Conservation (phyloP, 192 early-diverging fungal genomes). For the Rhizophagus prolifer region DNA sequence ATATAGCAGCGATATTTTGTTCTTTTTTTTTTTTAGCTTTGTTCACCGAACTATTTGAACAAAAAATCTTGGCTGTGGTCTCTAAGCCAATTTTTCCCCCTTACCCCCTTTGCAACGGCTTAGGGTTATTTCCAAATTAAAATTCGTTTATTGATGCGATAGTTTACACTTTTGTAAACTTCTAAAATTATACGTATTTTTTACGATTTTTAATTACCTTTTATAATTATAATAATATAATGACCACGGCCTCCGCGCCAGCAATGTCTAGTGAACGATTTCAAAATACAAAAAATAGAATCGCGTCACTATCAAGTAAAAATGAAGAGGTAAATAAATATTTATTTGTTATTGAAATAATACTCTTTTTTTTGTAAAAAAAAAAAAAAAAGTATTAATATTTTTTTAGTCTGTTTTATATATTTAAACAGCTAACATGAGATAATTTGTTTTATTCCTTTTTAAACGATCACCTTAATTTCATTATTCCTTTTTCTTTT, state of each 20-base stretch:
- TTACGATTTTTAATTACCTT: neutral
- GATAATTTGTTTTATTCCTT: neutral
- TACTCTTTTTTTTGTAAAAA: neutral
- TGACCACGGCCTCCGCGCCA: slow-evolving; percentile 26
- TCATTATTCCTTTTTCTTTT: neutral
- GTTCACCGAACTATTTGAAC: neutral
- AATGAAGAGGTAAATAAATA: slow-evolving; percentile 22
- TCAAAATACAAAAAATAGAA: slow-evolving; percentile 20
- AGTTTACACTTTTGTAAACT: neutral
- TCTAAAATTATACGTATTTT: neutral
- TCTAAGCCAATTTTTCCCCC: neutral
- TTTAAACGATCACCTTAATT: neutral
- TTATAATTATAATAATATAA: slow-evolving; percentile 11
- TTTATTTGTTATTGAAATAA: neutral
- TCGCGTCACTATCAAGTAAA: slow-evolving; percentile 27
- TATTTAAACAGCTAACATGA: neutral
- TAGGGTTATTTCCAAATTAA: neutral
- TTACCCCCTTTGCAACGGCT: neutral
- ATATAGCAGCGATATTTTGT: neutral
- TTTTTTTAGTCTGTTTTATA: neutral
- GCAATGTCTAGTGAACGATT: slow-evolving; percentile 25
- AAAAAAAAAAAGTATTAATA: neutral
- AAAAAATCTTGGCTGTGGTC: slow-evolving; percentile 11
- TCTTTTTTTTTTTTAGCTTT: neutral
- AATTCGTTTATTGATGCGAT: neutral